Evolutionary conservation across 345 rosid species (phyloP).

Genomic region (Citrus hindsii): DNA sequence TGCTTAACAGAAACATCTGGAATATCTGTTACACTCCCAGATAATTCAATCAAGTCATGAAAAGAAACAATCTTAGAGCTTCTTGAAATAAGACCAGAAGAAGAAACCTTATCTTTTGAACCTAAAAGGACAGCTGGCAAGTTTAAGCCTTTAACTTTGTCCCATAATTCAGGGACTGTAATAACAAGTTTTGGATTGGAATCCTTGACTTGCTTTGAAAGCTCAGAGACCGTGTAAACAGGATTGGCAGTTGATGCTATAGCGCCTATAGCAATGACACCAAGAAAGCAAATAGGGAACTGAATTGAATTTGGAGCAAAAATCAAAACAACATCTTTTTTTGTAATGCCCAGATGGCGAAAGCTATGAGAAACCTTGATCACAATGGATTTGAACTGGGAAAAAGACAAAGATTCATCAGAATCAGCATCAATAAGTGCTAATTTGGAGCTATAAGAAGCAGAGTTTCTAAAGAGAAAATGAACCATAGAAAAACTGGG

Average conservation of each 20-base stretch:
- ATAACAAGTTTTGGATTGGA: slow-evolving; percentile 64
- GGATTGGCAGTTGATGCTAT: slow-evolving; percentile 78
- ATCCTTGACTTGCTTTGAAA: slow-evolving; percentile 67
- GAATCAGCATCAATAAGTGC: slow-evolving; percentile 74
- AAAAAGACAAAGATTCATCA: slow-evolving; percentile 46
- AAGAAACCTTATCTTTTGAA: slow-evolving; percentile 20
- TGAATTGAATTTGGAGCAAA: slow-evolving; percentile 81
- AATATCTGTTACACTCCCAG: slow-evolving; percentile 39
- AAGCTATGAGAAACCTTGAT: slow-evolving; percentile 62
- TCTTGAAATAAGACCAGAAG: slow-evolving; percentile 10
- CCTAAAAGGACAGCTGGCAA: slow-evolving; percentile 64
- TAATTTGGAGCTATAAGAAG: slow-evolving; percentile 51
- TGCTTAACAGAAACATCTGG: slow-evolving; percentile 47
- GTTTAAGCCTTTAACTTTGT: slow-evolving; percentile 52
- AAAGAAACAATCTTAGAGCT: slow-evolving; percentile 34
- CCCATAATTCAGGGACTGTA: slow-evolving; percentile 57
- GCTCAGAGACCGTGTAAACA: slow-evolving; percentile 55
- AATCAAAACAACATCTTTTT: slow-evolving; percentile 65
- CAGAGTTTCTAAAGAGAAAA: slow-evolving; percentile 54
- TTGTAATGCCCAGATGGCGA: slow-evolving; percentile 55
- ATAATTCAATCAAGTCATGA: slow-evolving; percentile 43
- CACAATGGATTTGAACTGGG: slow-evolving; percentile 56
- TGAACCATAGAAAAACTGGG: slow-evolving; percentile 61
- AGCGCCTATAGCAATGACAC: slow-evolving; percentile 61
- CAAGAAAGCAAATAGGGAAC: slow-evolving; percentile 71